Base-by-base conservation (phyloP, 192 early-diverging fungal species). In the Coemansia sp. region DNA sequence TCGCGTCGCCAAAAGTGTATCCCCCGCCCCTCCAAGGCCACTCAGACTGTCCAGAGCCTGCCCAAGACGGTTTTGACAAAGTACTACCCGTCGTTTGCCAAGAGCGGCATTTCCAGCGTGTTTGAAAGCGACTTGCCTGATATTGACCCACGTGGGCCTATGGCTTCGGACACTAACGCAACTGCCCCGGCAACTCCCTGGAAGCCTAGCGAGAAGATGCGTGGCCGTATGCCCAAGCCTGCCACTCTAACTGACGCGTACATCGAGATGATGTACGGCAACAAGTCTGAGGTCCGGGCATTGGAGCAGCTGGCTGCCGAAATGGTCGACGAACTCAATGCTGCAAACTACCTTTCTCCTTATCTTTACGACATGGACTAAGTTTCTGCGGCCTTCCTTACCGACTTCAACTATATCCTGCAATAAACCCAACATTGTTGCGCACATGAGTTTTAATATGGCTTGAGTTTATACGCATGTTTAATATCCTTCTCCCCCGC, bases 211-310 rank as follows among this genome's bases (percentile, higher is more conserved):
- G 75, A 68, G 57, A 54, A 40, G 7, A 11, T 64, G 51, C 73
- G 73, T 43, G 75, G 75, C 5, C 66, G 56, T 43, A 75, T 74
- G 64, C 67, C 64, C 3, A 26, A 15, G 0, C 55, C 68, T 3
- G 34, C 40, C 5, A 56, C 31, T n/a, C 60, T 67, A 3, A 53
- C 74, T 6, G 58, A 64, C 0, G 40, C 34, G 4, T 81, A 66
- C 59, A 58, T 73, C 54, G 69, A 58, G 38, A 77, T 77, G 74
- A 66, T 77, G 64, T 23, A 41, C 26, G 37, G 54, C 2, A 60
- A 63, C 37, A 39, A 46, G 11, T 51, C 56, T 10, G 56, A 65
- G 11, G 65, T 73, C 53, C 58, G 48, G 51, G 47, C 55, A 9
- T 30, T 58, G 10, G 69, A 79, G 41, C 9, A 58, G 20, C 30